These are phyloP conservation scores for Yarrowia keelungensis DNA, from an alignment of 805 yeast genomes.

Conservation along the genomic window DNA sequence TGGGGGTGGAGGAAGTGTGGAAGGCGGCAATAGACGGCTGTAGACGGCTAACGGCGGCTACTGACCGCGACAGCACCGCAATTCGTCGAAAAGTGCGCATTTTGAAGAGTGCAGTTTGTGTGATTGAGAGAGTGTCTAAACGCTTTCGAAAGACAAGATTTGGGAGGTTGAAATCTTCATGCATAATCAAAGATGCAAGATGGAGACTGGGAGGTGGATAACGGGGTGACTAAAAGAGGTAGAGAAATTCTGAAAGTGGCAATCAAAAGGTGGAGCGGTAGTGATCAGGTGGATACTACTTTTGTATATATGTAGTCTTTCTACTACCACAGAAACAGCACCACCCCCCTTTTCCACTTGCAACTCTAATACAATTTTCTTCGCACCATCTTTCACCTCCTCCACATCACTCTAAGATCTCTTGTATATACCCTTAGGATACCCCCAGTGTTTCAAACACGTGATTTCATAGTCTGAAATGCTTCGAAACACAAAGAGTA, in stretches of 20 bases:
- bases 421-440: neutral
- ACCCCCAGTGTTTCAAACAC: neutral
- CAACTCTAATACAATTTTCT: conserved; percentile 16
- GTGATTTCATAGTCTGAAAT: neutral
- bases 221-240: too few relatives aligned
- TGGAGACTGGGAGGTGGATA: too few relatives aligned
- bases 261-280: too few relatives aligned
- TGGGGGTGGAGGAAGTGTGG: neutral
- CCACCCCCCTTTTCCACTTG: neutral
- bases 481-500: conserved; percentile 47
- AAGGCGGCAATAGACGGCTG: neutral
- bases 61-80: neutral
- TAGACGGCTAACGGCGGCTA: conserved; percentile 1
- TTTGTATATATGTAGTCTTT: too few relatives aligned
- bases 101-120: neutral
- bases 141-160: neutral
- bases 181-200: conserved; percentile 3
- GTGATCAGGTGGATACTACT: too few relatives aligned
- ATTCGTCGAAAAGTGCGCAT: conserved; percentile 1
- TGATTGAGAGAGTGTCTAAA: neutral
- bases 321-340: too few relatives aligned
- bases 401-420: neutral
- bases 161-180: conserved; percentile 12
- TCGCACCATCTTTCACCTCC: too few relatives aligned
- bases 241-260: too few relatives aligned